phyloP scores from a whole-genome alignment of 352 stramenopile species.

The Lagenidium giganteum region DNA sequence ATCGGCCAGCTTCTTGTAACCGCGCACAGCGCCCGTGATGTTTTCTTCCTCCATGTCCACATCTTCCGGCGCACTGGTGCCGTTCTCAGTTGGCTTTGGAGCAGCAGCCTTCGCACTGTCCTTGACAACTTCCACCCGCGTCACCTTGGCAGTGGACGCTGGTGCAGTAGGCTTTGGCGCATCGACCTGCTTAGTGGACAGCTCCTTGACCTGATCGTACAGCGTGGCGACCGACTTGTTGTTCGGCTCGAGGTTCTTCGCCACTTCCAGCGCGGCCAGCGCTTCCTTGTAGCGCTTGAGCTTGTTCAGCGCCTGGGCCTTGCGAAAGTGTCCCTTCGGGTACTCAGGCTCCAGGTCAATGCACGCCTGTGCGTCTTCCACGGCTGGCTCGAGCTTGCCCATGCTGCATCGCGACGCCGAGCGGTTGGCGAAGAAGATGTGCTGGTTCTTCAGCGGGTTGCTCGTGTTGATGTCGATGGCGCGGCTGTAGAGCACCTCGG shows the following conservation, averaged over 20 bases:
- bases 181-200: constrained; percentile 58
- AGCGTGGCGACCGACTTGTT: constrained; percentile 75
- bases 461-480: constrained; percentile 82
- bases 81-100: neutral
- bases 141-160: constrained; percentile 41
- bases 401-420: constrained; percentile 81
- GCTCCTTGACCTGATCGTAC: constrained; percentile 46
- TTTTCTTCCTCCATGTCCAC: constrained; percentile 62
- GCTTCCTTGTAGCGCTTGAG: constrained; percentile 69
- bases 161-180: constrained; percentile 17
- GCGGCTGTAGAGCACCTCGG: constrained; percentile 95
- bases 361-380: constrained; percentile 69
- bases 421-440: constrained; percentile 88
- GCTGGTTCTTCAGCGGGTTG: constrained; percentile 53
- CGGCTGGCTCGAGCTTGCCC: constrained; percentile 56
- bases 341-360: constrained; percentile 52
- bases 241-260: constrained; percentile 53
- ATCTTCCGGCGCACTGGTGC: constrained; percentile 9
- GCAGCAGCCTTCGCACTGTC: constrained; percentile 5
- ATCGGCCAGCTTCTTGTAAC: constrained; percentile 96
- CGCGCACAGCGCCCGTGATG: constrained; percentile 66
- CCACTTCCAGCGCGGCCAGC: constrained; percentile 49
- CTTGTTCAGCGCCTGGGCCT: constrained; percentile 71
- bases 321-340: constrained; percentile 82
- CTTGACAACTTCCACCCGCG: constrained; percentile 43